Base-by-base conservation (phyloP, 2,329 filamentous ascomycete species). In the Phialemonium atrogriseum region DNA sequence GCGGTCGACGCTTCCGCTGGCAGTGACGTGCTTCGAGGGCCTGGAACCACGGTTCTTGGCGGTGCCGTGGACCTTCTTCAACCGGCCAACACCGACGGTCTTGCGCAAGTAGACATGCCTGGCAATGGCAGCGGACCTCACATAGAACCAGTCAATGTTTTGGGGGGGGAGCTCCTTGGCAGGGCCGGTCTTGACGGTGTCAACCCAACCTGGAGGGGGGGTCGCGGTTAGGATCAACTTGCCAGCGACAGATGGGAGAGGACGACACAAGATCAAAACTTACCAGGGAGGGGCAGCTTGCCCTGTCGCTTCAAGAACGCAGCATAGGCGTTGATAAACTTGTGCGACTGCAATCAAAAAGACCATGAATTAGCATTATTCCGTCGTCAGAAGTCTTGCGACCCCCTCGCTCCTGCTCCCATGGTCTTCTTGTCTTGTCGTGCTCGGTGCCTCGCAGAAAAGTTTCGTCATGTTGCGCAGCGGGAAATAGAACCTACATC, bases 61-160 rank as follows among this genome's bases (percentile, higher is more conserved):
- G 53, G 78, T 83, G 56, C 87, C 91, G 79, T 98, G 91, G 48
- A 83, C 84, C 75, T 94, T 94, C 67, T 89, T 84, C 54, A 98
- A 80, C 60, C 91, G 87, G 69, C 91, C 91, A 52, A 98, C 86
- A 77, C 91, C 91, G 61, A 98, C 88, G 45, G 88, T 95, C 79
- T 98, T 98, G 73, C 91, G 84, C 66, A 98, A 77, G 78, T 98
- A 98, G 75, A 98, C 81, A 77, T 96, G 89, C 60, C 88, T 87
- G 58, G 91, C 91, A 61, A 98, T 82, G 49, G 89, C 80, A 54
- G 91, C 91, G 56, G 89, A 88, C 60, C 91, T 88, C 62, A 79
- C 66, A 68, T 80, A 84, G 74, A 79, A 93, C 91, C 91, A 98
- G 78, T 98, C 91, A 62, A 88, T 85, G 66, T 88, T 83, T 79